Conservation (phyloP, 345 rosid genomes). For the Salix brachista region DNA sequence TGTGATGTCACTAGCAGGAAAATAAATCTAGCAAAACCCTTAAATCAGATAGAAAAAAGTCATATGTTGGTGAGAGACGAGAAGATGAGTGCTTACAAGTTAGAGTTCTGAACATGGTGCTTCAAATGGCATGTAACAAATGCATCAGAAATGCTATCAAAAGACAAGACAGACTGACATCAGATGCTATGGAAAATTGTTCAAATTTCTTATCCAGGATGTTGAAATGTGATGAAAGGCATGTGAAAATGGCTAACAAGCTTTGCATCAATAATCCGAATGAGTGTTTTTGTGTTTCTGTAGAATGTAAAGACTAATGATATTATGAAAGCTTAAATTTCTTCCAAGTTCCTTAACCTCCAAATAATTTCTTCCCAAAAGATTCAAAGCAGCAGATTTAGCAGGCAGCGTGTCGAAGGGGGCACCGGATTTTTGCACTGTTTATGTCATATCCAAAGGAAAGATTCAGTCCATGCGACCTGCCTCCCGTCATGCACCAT, state of each 20-base stretch:
- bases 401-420: slow-evolving; percentile 52
- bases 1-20: neutral
- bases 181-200: neutral
- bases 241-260: neutral
- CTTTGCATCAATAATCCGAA: neutral
- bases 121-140: no score
- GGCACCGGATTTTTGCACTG: slow-evolving; percentile 81
- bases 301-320: neutral
- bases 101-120: no score
- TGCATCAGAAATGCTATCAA: neutral
- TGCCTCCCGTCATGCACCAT: slow-evolving; percentile 66
- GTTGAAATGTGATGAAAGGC: neutral
- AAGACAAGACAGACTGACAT: neutral
- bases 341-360: neutral
- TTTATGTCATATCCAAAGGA: slow-evolving; percentile 70
- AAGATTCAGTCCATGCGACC: slow-evolving; percentile 59
- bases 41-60: neutral
- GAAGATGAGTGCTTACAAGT: no score
- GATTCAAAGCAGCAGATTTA: slow-evolving; percentile 65
- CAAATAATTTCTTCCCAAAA: slow-evolving; percentile 18
- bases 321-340: neutral
- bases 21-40: neutral
- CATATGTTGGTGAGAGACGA: no score
- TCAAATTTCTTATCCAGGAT: neutral
- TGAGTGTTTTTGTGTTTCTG: neutral